Percentiles rank a stretch among this genome's conserved stretches.
Evolutionary conservation across 345 rosid genomes (phyloP).

Genomic region (Hibiscus tridactylites): DNA sequence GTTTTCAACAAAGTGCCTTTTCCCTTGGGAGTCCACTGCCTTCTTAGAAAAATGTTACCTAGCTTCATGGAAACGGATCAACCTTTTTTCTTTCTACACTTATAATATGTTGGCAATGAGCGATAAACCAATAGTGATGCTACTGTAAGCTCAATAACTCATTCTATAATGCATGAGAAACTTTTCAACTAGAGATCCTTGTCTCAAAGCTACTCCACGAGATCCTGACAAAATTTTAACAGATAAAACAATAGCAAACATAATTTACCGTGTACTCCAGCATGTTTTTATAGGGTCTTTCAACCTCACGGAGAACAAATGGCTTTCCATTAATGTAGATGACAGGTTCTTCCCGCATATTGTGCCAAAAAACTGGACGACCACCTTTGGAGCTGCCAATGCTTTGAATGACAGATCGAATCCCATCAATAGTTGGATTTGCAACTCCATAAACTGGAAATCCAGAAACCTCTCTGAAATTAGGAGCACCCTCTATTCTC

Average conservation of each 20-base stretch:
- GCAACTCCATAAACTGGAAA: conserved; percentile 99
- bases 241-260: neutral
- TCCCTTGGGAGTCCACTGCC: neutral
- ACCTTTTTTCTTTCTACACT: neutral
- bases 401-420: conserved; percentile 72
- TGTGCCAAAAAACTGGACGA: conserved; percentile 87
- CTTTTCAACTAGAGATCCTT: neutral
- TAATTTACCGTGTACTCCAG: conserved; percentile 77
- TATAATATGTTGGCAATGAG: neutral
- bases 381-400: conserved; percentile 76
- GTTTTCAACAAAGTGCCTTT: too few relatives aligned
- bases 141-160: neutral
- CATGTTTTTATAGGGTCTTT: conserved; percentile 95
- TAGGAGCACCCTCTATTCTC: conserved; percentile 97
- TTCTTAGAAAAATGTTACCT: neutral
- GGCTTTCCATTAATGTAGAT: conserved; percentile 94
- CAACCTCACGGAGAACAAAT: conserved; percentile 96
- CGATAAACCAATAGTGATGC: neutral
- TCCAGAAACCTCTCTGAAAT: conserved; percentile 92
- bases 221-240: neutral
- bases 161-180: neutral
- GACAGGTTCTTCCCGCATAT: conserved; percentile 98
- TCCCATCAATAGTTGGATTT: conserved; percentile 91
- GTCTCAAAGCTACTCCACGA: too few relatives aligned
- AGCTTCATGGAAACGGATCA: neutral